phyloP scores from a whole-genome alignment of 2,329 filamentous ascomycete species.

The Ophiosphaerella korrae region DNA sequence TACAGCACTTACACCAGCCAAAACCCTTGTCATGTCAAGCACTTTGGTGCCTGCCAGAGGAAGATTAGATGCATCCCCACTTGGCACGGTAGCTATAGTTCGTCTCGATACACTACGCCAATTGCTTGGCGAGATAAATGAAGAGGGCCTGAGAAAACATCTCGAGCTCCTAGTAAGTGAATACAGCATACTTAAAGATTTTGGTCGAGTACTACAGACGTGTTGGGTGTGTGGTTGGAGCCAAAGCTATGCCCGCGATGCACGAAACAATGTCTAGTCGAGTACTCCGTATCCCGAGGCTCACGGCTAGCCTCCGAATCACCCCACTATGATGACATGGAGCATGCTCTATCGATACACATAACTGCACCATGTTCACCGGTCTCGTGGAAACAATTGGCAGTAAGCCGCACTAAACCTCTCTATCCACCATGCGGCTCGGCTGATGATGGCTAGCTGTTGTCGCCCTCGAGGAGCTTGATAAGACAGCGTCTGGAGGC shows the following conservation, averaged over 20 bases:
- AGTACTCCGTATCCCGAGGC: constrained; percentile 27
- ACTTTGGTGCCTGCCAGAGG: constrained; percentile 87
- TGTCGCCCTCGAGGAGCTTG: constrained; percentile 77
- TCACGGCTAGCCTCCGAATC: constrained; percentile 14
- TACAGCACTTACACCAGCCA: constrained; percentile 76
- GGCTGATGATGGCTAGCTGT: constrained; percentile 66
- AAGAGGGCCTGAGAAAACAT: constrained; percentile 9
- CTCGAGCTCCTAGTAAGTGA: constrained; percentile 21
- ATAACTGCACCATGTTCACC: constrained; percentile 76
- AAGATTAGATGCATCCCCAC: constrained; percentile 54
- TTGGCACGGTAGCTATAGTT: constrained; percentile 47
- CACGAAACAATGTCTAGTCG: neutral
- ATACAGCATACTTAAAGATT: constrained; percentile 16
- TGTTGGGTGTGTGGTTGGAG: too few species aligned
- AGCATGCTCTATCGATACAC: constrained; percentile 14
- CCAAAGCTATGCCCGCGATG: constrained; percentile 2
- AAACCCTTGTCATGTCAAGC: constrained; percentile 93
- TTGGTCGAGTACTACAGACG: neutral
- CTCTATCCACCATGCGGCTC: constrained; percentile 16
- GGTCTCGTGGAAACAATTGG: constrained; percentile 72
- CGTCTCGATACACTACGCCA: constrained; percentile 26
- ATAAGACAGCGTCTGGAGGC: constrained; percentile 70
- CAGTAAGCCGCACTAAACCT: constrained; percentile 62
- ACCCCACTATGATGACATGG: constrained; percentile 25
- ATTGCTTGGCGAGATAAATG: constrained; percentile 8